Percentiles rank a stretch among this genome's conserved stretches.
These are phyloP conservation scores for Carallia brachiata DNA, from an alignment of 345 rosid genomes.

Conservation along the genomic window DNA sequence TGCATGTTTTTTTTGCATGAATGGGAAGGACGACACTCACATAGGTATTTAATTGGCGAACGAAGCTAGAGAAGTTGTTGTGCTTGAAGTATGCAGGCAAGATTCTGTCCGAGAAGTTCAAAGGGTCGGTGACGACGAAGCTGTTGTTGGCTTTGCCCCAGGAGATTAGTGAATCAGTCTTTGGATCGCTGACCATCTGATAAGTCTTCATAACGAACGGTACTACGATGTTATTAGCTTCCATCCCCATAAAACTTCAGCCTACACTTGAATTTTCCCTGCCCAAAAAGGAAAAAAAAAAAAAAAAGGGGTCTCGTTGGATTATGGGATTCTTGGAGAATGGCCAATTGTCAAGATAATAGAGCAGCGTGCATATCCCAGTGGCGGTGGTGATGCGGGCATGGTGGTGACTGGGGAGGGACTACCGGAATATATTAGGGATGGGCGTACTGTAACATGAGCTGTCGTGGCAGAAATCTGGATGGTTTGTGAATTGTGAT, in stretches of 20 bases:
- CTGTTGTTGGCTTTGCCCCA: slow-evolving; percentile 30
- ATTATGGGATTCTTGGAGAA: too few species aligned
- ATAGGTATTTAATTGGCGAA: slow-evolving; percentile 31
- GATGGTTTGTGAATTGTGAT: slow-evolving; percentile 20
- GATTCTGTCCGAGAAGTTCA: slow-evolving; percentile 25
- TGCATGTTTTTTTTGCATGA: too few species aligned
- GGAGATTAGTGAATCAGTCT: slow-evolving; percentile 16
- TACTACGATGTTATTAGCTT: slow-evolving; percentile 32
- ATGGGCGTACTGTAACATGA: slow-evolving; percentile 11
- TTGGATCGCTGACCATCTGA: slow-evolving; percentile 29
- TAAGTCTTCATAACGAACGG: slow-evolving; percentile 33
- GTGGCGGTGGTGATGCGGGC: too few species aligned
- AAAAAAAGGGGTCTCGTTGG: too few species aligned
- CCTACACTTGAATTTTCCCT: background rate
- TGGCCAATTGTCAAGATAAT: too few species aligned
- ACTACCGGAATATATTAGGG: slow-evolving; percentile 12
- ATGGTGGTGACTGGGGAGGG: background rate
- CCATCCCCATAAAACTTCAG: slow-evolving; percentile 36
- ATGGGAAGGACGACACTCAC: too few species aligned
- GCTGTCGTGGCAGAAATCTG: slow-evolving; percentile 36
- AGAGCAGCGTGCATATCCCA: too few species aligned
- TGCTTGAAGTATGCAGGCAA: slow-evolving; percentile 29
- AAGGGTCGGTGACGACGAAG: slow-evolving; percentile 30
- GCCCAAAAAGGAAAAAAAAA: too few species aligned
- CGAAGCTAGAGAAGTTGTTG: slow-evolving; percentile 35